Percentiles rank a stretch among this genome's conserved stretches.
phyloP scores from a whole-genome alignment of 805 yeast species.

The Cyberlindnera maritima region DNA sequence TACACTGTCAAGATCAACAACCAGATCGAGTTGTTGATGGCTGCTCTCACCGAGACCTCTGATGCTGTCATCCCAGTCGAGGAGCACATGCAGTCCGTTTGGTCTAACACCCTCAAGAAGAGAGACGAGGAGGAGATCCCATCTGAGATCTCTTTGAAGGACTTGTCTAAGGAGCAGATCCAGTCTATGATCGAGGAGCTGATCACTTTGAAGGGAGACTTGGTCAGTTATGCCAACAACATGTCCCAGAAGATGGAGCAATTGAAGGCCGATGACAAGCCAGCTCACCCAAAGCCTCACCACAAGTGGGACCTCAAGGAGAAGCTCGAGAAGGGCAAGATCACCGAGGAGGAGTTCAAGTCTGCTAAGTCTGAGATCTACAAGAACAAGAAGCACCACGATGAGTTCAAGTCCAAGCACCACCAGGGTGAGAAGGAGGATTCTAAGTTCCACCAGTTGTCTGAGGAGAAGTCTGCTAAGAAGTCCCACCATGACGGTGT shows the following conservation, averaged over 20 bases:
- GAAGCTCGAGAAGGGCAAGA: background rate
- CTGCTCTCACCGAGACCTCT: background rate
- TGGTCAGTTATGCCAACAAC: background rate
- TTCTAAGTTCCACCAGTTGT: too few species aligned
- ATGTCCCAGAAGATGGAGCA: background rate
- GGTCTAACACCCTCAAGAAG: conserved; percentile 2
- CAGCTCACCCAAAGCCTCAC: background rate
- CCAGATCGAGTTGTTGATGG: background rate
- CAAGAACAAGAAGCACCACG: background rate
- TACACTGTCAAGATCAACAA: background rate
- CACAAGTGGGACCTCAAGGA: background rate
- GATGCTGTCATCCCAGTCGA: background rate
- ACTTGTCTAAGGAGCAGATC: conserved; percentile 9
- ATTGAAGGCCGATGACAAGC: background rate
- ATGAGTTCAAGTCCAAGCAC: background rate
- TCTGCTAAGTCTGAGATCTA: background rate
- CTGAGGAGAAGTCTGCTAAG: background rate
- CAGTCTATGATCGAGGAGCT: background rate
- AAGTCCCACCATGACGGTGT: background rate
- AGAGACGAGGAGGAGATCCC: conserved; percentile 3
- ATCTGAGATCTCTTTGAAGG: conserved; percentile 3
- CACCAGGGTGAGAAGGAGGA: background rate
- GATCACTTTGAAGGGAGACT: background rate
- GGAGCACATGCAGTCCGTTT: background rate
- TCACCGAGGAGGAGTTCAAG: background rate